A percentile compares a stretch with the other conserved stretches of the same genome.
phyloP scores from a whole-genome alignment of 352 stramenopile genomes.

The Peronospora tabacina region DNA sequence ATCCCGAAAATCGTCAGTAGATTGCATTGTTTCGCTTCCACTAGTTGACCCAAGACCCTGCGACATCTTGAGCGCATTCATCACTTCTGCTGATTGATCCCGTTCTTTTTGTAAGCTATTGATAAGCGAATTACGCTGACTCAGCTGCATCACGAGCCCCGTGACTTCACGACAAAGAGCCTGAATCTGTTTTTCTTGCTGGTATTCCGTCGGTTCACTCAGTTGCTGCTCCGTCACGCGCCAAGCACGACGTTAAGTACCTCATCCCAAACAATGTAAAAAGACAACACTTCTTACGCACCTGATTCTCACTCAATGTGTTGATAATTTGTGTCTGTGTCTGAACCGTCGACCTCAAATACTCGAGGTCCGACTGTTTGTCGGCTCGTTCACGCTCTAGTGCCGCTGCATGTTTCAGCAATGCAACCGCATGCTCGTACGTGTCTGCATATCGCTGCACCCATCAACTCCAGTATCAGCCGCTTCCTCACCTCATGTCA shows the following conservation, averaged over 20 bases:
- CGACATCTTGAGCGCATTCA: slow-evolving; percentile 42
- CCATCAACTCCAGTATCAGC: background rate
- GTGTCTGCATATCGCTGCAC: slow-evolving; percentile 58
- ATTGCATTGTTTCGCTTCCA: slow-evolving; percentile 26
- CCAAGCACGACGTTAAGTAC: slow-evolving; percentile 7
- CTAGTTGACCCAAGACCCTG: slow-evolving; percentile 15
- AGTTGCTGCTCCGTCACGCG: slow-evolving; percentile 12
- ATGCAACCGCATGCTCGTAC: slow-evolving; percentile 47
- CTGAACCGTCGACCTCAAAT: slow-evolving; percentile 38
- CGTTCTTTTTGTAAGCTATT: slow-evolving; percentile 46
- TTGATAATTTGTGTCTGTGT: slow-evolving; percentile 52
- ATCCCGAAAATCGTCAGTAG: slow-evolving; percentile 16
- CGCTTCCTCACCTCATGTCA: background rate
- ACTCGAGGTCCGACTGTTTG: slow-evolving; percentile 39
- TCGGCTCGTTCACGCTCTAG: slow-evolving; percentile 36
- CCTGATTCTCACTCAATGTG: slow-evolving; percentile 39
- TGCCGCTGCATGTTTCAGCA: slow-evolving; percentile 37
- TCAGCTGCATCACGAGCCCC: slow-evolving; percentile 44
- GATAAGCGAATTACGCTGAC: slow-evolving; percentile 49
- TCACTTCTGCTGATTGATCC: slow-evolving; percentile 31
- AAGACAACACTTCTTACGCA: slow-evolving; percentile 12
- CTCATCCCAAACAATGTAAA: background rate
- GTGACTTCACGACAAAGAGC: slow-evolving; percentile 53
- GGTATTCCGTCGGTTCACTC: slow-evolving; percentile 28
- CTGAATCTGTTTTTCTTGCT: slow-evolving; percentile 46